Evolutionary conservation across 2,329 filamentous ascomycete species (phyloP).

Genomic region (Fusarium succisae): DNA sequence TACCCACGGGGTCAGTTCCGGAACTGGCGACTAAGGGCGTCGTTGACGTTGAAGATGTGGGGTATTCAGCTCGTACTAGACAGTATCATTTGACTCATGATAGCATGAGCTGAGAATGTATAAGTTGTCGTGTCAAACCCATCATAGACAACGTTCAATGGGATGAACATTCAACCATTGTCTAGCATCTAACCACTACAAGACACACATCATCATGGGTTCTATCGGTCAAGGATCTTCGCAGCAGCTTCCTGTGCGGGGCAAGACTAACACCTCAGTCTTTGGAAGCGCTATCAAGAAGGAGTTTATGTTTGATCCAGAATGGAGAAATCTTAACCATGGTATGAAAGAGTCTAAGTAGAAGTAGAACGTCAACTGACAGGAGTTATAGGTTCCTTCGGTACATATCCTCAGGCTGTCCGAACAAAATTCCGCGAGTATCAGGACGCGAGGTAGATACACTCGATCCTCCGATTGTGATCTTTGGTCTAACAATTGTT

Average conservation of each 20-base stretch:
- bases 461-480: background rate
- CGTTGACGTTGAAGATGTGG: conserved; percentile 37
- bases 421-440: conserved; percentile 68
- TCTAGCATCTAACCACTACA: background rate
- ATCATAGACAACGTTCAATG: background rate
- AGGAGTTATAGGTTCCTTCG: conserved; percentile 73
- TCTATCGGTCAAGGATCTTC: conserved; percentile 25
- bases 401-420: conserved; percentile 74
- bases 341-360: conserved; percentile 57
- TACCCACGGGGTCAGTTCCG: conserved; percentile 15
- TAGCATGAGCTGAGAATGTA: background rate
- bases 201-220: conserved; percentile 27
- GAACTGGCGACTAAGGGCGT: conserved; percentile 31
- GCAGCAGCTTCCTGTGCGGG: conserved; percentile 38
- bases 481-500: background rate
- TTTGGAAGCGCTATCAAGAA: conserved; percentile 59
- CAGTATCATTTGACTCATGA: conserved; percentile 29
- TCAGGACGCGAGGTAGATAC: conserved; percentile 61
- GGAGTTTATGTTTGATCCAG: conserved; percentile 74
- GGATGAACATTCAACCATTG: background rate
- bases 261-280: conserved; percentile 22
- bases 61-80: conserved; percentile 15
- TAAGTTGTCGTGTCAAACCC: background rate
- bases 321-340: conserved; percentile 81
- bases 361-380: background rate